A percentile compares a stretch with the other conserved stretches of the same genome.
These are phyloP conservation scores for Cordyceps tenuipes DNA, from an alignment of 2,329 filamentous ascomycete genomes.

Conservation along the genomic window DNA sequence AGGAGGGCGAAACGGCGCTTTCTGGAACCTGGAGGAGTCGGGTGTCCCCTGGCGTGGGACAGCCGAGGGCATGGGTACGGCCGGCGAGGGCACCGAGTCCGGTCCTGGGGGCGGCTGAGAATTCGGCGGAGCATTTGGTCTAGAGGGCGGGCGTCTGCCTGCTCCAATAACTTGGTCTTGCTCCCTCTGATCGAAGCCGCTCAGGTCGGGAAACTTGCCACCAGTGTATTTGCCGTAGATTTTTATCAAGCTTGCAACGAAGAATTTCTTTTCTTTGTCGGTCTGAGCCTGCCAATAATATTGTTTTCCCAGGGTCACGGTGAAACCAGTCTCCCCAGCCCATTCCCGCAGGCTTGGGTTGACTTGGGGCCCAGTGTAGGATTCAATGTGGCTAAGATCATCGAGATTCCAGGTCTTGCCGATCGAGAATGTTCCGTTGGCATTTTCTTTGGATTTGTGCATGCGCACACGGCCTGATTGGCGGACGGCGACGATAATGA, in stretches of 20 bases:
- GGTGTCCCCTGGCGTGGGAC: slow-evolving; percentile 9
- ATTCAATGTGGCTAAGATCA: slow-evolving; percentile 76
- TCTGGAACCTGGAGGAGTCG: slow-evolving; percentile 15
- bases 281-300: slow-evolving; percentile 97
- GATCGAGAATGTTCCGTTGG: slow-evolving; percentile 89
- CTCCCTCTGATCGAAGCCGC: slow-evolving; percentile 76
- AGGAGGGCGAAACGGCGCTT: slow-evolving; percentile 24
- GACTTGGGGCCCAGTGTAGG: slow-evolving; percentile 58
- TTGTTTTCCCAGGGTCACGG: slow-evolving; percentile 81
- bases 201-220: slow-evolving; percentile 68
- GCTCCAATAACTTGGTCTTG: slow-evolving; percentile 64
- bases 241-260: slow-evolving; percentile 91
- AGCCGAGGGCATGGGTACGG: not conserved
- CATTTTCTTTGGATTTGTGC: slow-evolving; percentile 95
- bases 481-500: slow-evolving; percentile 88
- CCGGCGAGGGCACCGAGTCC: slow-evolving; percentile 1
- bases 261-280: slow-evolving; percentile 96
- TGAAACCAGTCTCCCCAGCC: slow-evolving; percentile 77
- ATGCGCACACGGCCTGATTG: slow-evolving; percentile 88
- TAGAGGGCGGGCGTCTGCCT: slow-evolving; percentile 30
- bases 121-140: slow-evolving; percentile 14
- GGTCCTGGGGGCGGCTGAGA: not conserved
- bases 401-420: slow-evolving; percentile 98
- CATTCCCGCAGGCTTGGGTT: slow-evolving; percentile 57
- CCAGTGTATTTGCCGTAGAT: slow-evolving; percentile 96